Base-by-base conservation (phyloP, 495 filamentous ascomycete genomes). In the Penicillium nucicola region DNA sequence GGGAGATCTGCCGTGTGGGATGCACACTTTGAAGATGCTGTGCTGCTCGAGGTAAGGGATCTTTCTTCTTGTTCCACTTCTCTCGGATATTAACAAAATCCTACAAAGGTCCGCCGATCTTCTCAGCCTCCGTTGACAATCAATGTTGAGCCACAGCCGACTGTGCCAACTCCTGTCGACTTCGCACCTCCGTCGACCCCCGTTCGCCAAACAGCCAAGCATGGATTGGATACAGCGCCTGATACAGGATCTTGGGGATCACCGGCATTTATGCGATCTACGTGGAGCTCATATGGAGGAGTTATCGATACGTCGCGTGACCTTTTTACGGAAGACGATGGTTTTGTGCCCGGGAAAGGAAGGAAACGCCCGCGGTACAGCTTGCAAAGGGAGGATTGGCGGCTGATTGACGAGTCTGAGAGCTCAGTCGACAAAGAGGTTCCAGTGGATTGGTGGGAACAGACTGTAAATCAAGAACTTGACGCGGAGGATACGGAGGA, bases 1-100 rank as follows among this genome's bases (percentile, higher is more conserved):
- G 88, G 86, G 11, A 83, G 75, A 38, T 77, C 80, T 15, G 62
- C 92, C 36, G 82, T 86, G n/a, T 92, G 89, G 81, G 86, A 90
- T 65, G 67, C 93, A 32, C 70, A 77, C 47, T 79, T 86, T 61
- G 68, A 75, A 6, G 68, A 79, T 54, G 77, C 74, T 14, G 61
- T 92, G 39, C 57, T 70, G 13, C 61, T 90, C 14, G 71, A 87
- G 79, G 85, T 91, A 66, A 25, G 18, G 28, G 19, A n/a, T n/a
- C 4, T 33, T 20, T 33, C 3, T 14, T 22, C 14, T n/a, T 9
- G n/a, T 5, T 15, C 11, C 5, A 9, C 17, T 1, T 17, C 15
- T 33, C 15, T 15, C 8, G 12, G 8, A 45, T n/a, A 50, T 55
- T 57, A 39, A 48, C 17, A 7, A 14, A 14, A 13, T 0, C 25